Evolutionary conservation across 2,329 filamentous ascomycete genomes (phyloP).

Genomic region (Colletotrichum sp.): DNA sequence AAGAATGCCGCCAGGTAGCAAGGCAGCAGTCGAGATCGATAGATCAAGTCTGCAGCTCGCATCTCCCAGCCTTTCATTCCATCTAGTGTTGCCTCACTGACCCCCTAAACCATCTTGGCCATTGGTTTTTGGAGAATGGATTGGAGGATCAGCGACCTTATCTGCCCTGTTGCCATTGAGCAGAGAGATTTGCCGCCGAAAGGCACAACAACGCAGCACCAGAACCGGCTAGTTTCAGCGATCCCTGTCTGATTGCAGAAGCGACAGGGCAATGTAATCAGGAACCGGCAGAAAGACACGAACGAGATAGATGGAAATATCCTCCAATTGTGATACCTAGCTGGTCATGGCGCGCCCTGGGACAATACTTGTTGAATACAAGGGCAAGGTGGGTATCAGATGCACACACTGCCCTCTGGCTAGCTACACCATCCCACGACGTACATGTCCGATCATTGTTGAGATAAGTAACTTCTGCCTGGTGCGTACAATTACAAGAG

Average conservation of each 20-base stretch:
- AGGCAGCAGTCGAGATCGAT: neutral
- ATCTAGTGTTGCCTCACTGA: neutral
- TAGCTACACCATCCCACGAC: neutral
- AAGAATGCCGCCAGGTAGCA: neutral
- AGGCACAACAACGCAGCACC: neutral
- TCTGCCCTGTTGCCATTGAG: neutral
- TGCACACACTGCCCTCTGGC: neutral
- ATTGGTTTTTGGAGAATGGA: neutral
- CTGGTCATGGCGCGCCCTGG: neutral
- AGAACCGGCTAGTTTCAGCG: slow-evolving; percentile 5
- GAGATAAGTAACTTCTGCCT: neutral
- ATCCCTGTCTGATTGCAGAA: slow-evolving; percentile 11
- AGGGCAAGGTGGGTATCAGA: neutral
- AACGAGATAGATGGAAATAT: neutral
- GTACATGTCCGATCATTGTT: neutral
- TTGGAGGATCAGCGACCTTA: neutral
- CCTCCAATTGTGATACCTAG: neutral
- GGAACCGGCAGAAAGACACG: neutral
- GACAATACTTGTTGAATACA: neutral
- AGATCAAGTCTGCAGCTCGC: neutral
- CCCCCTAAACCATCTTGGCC: neutral
- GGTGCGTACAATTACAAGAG: neutral
- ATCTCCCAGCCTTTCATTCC: neutral
- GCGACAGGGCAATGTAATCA: neutral
- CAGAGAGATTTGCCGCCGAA: neutral